These are phyloP conservation scores for Wickerhamiella musiphila DNA, from an alignment of 805 yeast species.

Conservation along the genomic window DNA sequence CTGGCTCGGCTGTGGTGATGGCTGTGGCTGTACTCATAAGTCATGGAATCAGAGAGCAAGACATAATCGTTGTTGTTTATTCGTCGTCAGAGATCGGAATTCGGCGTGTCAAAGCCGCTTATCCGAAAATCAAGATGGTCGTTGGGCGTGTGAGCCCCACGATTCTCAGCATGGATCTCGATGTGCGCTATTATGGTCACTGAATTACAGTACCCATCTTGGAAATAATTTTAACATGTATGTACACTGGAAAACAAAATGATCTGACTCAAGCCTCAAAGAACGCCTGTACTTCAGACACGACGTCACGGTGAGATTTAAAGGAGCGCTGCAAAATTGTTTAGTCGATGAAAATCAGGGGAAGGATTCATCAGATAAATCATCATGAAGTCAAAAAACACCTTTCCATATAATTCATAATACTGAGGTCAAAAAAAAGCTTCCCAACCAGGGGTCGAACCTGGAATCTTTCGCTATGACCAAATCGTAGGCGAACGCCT, in stretches of 20 bases:
- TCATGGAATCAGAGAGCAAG: conserved; percentile 45
- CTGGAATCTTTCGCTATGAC: conserved; percentile 4
- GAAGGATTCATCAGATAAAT: no score
- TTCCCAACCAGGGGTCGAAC: conserved; percentile 5
- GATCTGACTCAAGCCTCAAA: neutral
- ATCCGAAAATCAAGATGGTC: conserved; percentile 48
- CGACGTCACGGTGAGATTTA: neutral
- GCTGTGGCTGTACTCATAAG: conserved; percentile 76
- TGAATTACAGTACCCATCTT: conserved; percentile 3
- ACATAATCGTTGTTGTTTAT: conserved; percentile 54
- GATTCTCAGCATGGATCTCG: conserved; percentile 54
- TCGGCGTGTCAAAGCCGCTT: conserved; percentile 55
- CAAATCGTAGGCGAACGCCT: conserved; percentile 5
- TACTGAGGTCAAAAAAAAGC: neutral
- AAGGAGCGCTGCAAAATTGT: neutral
- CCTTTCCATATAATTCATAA: neutral
- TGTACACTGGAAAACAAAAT: no score
- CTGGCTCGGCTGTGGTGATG: conserved; percentile 93
- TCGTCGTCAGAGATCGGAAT: conserved; percentile 67
- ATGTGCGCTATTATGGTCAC: conserved; percentile 64
- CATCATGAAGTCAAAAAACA: no score
- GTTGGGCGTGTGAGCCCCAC: conserved; percentile 42
- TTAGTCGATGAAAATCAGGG: no score
- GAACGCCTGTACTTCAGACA: no score
- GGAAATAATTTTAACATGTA: conserved; percentile 9